Conservation (phyloP, 2,329 filamentous ascomycete species). For the Aspergillus carbonarius region DNA sequence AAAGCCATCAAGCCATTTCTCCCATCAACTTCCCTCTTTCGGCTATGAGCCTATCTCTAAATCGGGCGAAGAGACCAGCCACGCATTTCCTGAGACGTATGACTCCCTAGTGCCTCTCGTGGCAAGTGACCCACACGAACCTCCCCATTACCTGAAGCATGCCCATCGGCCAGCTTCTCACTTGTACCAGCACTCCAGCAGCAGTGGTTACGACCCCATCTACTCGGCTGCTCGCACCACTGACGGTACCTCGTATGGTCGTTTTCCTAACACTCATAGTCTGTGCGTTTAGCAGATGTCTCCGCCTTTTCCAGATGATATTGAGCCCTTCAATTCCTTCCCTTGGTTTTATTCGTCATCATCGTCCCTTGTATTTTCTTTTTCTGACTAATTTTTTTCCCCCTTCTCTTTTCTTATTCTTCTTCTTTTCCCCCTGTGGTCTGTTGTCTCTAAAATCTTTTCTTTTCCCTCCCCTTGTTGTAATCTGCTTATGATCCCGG, state of each 20-base stretch:
- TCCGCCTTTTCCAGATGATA: constrained; percentile 17
- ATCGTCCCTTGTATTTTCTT: neutral
- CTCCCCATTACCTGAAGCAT: constrained; percentile 28
- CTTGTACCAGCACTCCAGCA: constrained; percentile 25
- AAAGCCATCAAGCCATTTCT: constrained; percentile 26
- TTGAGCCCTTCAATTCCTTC: neutral
- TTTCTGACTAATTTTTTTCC: neutral
- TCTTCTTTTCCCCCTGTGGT: neutral
- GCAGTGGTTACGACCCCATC: constrained; percentile 32
- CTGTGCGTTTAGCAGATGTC: constrained; percentile 32
- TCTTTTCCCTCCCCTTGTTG: neutral
- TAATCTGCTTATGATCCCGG: neutral
- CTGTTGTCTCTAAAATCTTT: constrained; percentile 5
- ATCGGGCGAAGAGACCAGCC: constrained; percentile 24
- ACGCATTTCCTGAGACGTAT: constrained; percentile 29
- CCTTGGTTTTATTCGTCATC: neutral
- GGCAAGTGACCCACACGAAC: constrained; percentile 27
- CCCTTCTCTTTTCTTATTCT: constrained; percentile 7
- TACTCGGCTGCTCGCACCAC: constrained; percentile 27
- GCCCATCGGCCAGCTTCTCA: constrained; percentile 22
- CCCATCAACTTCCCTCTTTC: constrained; percentile 27
- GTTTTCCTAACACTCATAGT: constrained; percentile 36
- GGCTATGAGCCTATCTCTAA: constrained; percentile 28
- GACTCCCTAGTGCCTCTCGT: constrained; percentile 33
- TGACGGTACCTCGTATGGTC: constrained; percentile 28